Conservation (phyloP, 2,329 filamentous ascomycete species). For the Bertia moriformis region DNA sequence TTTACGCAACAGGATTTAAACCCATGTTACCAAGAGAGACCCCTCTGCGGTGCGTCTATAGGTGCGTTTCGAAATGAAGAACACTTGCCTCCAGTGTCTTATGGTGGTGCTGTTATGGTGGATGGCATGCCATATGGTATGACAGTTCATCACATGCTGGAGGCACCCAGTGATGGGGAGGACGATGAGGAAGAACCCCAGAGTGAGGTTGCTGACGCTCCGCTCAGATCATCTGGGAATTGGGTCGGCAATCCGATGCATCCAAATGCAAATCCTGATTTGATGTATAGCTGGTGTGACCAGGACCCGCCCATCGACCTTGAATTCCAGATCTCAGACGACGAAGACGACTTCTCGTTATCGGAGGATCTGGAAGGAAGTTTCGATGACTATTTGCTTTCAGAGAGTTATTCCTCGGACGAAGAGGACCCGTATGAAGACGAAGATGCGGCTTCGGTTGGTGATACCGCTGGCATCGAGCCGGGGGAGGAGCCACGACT, state of each 20-base stretch:
- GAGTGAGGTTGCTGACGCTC: background rate
- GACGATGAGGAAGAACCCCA: background rate
- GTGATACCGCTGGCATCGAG: background rate
- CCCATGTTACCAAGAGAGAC: slow-evolving; percentile 62
- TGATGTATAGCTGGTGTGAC: background rate
- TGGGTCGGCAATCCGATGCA: background rate
- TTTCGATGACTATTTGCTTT: background rate
- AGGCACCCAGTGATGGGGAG: slow-evolving; percentile 17
- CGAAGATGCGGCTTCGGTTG: background rate
- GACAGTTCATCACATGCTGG: slow-evolving; percentile 94
- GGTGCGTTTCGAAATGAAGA: slow-evolving; percentile 76
- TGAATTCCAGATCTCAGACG: background rate
- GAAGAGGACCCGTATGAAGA: background rate
- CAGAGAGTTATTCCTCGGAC: background rate
- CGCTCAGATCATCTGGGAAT: background rate
- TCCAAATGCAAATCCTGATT: background rate
- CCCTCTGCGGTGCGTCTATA: slow-evolving; percentile 78
- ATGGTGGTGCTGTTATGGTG: slow-evolving; percentile 74
- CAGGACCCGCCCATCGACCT: background rate
- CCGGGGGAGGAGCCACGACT: background rate
- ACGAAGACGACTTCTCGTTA: background rate
- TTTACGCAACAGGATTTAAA: slow-evolving; percentile 25
- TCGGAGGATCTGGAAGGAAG: background rate
- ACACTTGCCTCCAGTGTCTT: slow-evolving; percentile 79
- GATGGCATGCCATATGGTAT: slow-evolving; percentile 79